Base-by-base conservation (phyloP, 495 filamentous ascomycete species). In the Penicillium pulvis region DNA sequence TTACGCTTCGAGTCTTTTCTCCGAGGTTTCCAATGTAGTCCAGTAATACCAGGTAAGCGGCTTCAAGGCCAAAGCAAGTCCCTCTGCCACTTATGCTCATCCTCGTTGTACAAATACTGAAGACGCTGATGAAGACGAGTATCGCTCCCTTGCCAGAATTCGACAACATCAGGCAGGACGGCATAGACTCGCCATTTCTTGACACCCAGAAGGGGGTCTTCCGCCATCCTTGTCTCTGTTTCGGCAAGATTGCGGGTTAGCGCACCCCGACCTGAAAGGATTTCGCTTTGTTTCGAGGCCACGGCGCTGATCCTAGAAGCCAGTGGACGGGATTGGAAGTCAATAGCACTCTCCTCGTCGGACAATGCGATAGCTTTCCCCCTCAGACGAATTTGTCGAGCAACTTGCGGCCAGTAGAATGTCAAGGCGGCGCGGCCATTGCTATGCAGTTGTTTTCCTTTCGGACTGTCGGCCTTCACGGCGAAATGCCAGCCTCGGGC, bases 51-150 rank as follows among this genome's bases (percentile, higher is more conserved):
- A 6, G 16, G 14, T 17, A 41, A 3, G 10, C n/a, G 63, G 72
- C 53, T 59, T 48, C 23, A 65, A 11, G 59, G 57, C 59, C 66
- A 64, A 31, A 64, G 55, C 30, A 58, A 42, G 7, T 60, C 7
- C 39, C 55, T 64, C 17, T 46, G 20, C 62, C 62, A 64, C 14
- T 20, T 12, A 79, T 84, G 89, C 62, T 74, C 75, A 9, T 47
- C 70, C 46, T 76, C 78, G 35, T 80, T 77, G 63, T 81, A 85
- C 26, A 82, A 80, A 78, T 98, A 98, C 61, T 85, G 77, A 72
- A 98, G 97, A 24, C 94, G 89, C 84, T 97, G 91, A 81, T 96
- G 92, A 69, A 97, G 73, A 39, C 94, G 82, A 78, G 87, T 95
- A 57, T 87, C 80, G 54, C 93, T 81, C 31, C 94, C 94, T 77